Conservation (phyloP, 441 rosid species). For the Oxalis stricta region DNA sequence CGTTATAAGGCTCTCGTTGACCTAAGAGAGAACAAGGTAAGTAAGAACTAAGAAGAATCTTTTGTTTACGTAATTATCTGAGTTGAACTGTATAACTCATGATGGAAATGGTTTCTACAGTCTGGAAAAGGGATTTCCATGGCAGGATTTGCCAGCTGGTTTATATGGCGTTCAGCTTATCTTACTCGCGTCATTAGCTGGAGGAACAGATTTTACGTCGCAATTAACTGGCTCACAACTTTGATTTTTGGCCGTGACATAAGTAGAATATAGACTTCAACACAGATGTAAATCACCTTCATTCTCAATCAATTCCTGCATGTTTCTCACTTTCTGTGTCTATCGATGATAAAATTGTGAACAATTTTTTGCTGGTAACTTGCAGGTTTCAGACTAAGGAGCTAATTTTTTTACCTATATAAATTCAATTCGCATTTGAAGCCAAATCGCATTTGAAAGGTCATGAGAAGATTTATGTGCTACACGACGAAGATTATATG, state of each 20-base stretch:
- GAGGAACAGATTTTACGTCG: slow-evolving; percentile 88
- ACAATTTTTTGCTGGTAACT: no score
- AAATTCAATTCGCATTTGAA: no score
- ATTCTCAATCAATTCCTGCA: no score
- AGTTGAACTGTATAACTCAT: background rate
- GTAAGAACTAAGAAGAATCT: no score
- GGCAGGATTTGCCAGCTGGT: slow-evolving; percentile 77
- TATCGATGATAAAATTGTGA: background rate
- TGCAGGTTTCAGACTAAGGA: no score
- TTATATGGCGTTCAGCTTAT: slow-evolving; percentile 92
- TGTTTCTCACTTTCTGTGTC: background rate
- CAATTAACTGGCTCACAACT: slow-evolving; percentile 81
- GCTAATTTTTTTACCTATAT: no score
- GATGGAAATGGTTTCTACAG: slow-evolving; percentile 17
- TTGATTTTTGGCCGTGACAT: slow-evolving; percentile 81
- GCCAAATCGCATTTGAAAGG: no score
- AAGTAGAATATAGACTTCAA: slow-evolving; percentile 52
- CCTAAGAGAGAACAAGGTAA: slow-evolving; percentile 75
- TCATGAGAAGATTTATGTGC: no score
- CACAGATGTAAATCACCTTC: no score
- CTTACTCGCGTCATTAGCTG: slow-evolving; percentile 83
- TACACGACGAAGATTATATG: no score
- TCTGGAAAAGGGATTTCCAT: slow-evolving; percentile 61
- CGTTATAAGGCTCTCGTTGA: slow-evolving; percentile 84
- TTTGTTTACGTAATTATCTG: background rate